These are phyloP conservation scores for Nevesoporus exiguus DNA, from an alignment of 768 basidiomycete genomes.

Conservation along the genomic window DNA sequence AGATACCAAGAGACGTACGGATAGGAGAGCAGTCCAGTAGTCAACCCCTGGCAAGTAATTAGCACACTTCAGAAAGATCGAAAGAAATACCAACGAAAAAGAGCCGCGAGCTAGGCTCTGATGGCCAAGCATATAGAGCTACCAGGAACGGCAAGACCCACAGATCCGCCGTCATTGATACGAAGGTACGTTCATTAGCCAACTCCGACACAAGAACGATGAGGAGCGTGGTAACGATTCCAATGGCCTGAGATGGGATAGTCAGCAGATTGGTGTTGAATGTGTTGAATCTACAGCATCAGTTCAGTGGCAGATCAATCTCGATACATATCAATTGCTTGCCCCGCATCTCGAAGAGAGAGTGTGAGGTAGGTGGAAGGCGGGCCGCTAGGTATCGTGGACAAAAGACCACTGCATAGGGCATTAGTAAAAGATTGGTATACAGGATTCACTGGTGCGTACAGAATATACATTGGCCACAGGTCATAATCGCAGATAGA, in stretches of 20 bases:
- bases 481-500: conserved; percentile 60
- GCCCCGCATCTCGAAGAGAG: conserved; percentile 31
- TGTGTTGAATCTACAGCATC: conserved; percentile 46
- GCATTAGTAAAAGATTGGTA: no score
- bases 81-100: conserved; percentile 40
- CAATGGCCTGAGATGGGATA: conserved; percentile 51
- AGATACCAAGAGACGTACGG: conserved; percentile 28
- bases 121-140: conserved; percentile 47
- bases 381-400: no score
- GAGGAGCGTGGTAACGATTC: conserved; percentile 49
- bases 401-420: no score
- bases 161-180: conserved; percentile 50
- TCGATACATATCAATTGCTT: neutral
- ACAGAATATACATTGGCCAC: conserved; percentile 63
- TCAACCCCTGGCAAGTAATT: conserved; percentile 32
- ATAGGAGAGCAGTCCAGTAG: conserved; percentile 43
- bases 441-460: neutral
- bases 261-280: conserved; percentile 58
- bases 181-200: conserved; percentile 49
- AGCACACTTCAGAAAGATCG: neutral
- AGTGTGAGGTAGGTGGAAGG: no score
- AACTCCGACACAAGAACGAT: conserved; percentile 50
- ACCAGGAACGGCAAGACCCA: conserved; percentile 66
- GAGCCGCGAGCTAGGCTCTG: conserved; percentile 47
- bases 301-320: neutral